Base-by-base conservation (phyloP, 2,329 filamentous ascomycete genomes). In the Thielaviopsis populi region DNA sequence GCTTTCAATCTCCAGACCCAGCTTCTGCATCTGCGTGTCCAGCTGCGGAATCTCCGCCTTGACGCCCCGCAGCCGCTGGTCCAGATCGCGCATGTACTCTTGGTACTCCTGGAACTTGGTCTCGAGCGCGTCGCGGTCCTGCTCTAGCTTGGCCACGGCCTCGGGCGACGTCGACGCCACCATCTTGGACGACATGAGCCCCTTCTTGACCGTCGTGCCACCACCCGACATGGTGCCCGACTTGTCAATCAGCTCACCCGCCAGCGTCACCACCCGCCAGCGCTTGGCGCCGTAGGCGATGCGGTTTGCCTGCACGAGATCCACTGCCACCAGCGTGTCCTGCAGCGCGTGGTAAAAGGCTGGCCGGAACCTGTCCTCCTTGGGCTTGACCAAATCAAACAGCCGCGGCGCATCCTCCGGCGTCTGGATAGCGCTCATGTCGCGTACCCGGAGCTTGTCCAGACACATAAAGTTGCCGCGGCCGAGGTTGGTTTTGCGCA, bases 191-290 rank as follows among this genome's bases (percentile, higher is more conserved):
- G 92, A 97, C 95, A 99, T 99, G 65, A 91, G 84, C 0, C 95
- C 95, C 71, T 86, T 90, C 69, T 92, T 91, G 64, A 94, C 89
- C 17, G 89, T 88, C 56, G 84, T 92, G 64, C 94, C 94, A 79
- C 94, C 94, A 78, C 94, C 94, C 65, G 89, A 96, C 94, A 99
- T 97, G 42, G 94, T 97, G 79, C 94, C 94, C 0, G 92, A 96
- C 73, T 95, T 95, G 76, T 99, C 94, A 69, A 99, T 97, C 62
- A 99, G 81, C 73, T 96, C 91, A 59, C 94, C 94, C 66, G 91
- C 90, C 1, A 99, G 82, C 0, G 94, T 99, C 48, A 99, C 94
- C 2, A 99, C 94, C 68, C 94, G 86, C 94, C 94, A 99, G 73
- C 94, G 80, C 77, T 85, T 89, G 56, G 89, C 89, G 50, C 94